These are phyloP conservation scores for Pistacia atlantica DNA, from an alignment of 345 rosid species.

Conservation along the genomic window DNA sequence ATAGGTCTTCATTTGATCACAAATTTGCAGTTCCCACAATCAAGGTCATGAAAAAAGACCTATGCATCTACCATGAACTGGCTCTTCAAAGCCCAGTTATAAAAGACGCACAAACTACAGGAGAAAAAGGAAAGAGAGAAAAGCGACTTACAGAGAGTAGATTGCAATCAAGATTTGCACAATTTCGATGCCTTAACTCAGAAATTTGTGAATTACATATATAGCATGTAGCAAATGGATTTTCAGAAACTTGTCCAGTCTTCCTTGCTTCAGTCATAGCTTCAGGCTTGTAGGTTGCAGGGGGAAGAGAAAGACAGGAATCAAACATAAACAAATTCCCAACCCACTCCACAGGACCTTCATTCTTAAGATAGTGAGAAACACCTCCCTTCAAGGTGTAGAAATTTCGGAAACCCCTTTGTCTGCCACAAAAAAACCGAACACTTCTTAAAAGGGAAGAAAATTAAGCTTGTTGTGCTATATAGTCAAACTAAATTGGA, in stretches of 20 bases:
- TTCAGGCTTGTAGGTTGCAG: conserved; percentile 55
- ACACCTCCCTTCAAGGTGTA: conserved; percentile 87
- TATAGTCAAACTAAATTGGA: neutral
- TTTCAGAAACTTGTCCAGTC: conserved; percentile 31
- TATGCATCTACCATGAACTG: neutral
- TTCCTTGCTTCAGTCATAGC: conserved; percentile 25
- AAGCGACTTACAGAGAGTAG: conserved; percentile 73
- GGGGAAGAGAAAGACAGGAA: conserved; percentile 85
- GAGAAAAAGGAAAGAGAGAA: neutral
- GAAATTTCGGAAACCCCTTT: conserved; percentile 70
- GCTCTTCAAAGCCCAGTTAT: neutral
- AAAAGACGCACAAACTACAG: neutral
- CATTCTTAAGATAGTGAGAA: conserved; percentile 78
- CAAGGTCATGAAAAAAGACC: neutral
- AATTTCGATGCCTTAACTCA: conserved; percentile 84
- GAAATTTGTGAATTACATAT: conserved; percentile 58
- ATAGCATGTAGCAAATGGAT: conserved; percentile 69
- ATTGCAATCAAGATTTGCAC: conserved; percentile 95
- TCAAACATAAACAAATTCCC: conserved; percentile 94
- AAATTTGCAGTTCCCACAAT: neutral
- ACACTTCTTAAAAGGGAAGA: conserved; percentile 7
- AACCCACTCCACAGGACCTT: conserved; percentile 72
- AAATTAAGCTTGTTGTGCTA: neutral
- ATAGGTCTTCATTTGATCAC: neutral
- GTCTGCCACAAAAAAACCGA: conserved; percentile 49